phyloP scores from a whole-genome alignment of 768 basidiomycete genomes.

The Kwoniella newhampshirensis region DNA sequence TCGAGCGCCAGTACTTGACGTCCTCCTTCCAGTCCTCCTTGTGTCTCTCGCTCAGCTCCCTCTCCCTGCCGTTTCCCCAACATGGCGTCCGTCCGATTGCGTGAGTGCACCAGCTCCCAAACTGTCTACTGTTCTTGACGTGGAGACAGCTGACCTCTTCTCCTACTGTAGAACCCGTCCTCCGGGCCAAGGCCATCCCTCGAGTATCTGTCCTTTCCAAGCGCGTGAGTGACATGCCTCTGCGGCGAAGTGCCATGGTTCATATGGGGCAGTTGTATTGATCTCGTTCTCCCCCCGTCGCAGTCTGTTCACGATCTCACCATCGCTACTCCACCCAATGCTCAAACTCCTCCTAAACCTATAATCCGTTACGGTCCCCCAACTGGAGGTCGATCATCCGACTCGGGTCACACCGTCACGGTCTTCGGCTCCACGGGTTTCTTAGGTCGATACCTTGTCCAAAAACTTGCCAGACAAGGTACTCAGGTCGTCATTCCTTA shows the following conservation, averaged over 20 bases:
- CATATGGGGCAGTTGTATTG: background rate
- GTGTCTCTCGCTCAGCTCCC: too few species aligned
- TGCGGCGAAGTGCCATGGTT: background rate
- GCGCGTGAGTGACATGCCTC: constrained; percentile 23
- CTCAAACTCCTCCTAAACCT: constrained; percentile 53
- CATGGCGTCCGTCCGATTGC: constrained; percentile 28
- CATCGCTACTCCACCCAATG: constrained; percentile 32
- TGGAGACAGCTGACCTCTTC: background rate
- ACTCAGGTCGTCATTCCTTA: constrained; percentile 94
- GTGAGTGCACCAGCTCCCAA: constrained; percentile 12
- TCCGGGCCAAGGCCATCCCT: constrained; percentile 21
- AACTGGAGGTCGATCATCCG: constrained; percentile 65
- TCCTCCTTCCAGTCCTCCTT: too few species aligned
- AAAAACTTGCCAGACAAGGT: constrained; percentile 91
- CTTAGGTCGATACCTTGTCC: constrained; percentile 87
- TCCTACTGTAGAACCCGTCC: constrained; percentile 23
- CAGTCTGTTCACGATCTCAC: constrained; percentile 51
- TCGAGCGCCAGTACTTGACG: background rate
- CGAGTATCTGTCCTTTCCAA: constrained; percentile 19
- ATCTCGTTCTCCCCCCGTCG: background rate
- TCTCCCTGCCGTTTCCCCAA: background rate
- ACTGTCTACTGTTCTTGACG: background rate
- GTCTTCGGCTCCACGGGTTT: constrained; percentile 98
- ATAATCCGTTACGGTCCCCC: constrained; percentile 71
- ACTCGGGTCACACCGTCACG: constrained; percentile 86